Evolutionary conservation across 306 rosid genomes (phyloP), one percentile per base, ranked within the genome.

Genomic region (Sechiopsis laciniata): DNA sequence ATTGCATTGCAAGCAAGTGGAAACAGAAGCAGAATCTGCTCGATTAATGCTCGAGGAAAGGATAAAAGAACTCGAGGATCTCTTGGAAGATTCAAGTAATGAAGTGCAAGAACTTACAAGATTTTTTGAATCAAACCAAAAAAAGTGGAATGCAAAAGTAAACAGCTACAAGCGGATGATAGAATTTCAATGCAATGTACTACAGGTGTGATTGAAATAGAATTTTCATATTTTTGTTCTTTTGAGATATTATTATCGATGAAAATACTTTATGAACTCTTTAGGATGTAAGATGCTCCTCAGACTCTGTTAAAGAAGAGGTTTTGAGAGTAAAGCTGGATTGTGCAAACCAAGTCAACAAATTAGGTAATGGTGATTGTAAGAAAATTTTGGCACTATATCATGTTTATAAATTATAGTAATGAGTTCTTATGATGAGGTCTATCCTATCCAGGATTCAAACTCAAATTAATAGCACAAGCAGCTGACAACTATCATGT

Each of bases 281-380:
- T 55, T 84, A 95, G 97, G 80, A 81, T 63, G 42, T n/a, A 78
- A 88, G 83, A 60, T 32, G 75, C 66, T 83, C 91, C n/a, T 89
- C 91, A 42, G 82, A 82, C 69, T 84, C 91, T 59, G 86, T 89
- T 61, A 85, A 86, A 83, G 85, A 86, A 79, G 96, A 87, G 45
- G 71, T 85, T 77, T 1, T 79, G 79, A 83, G 79, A 69, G 88
- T 80, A 59, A 77, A 81, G 75, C 72, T 4, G 40, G 77, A 76
- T 76, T 94, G 84, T 63, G n/a, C 78, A 2, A 84, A 83, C n/a
- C 92, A 91, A 74, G 82, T 85, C 63, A 72, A 77, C 52, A 84
- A 57, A 11, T 77, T 94, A 79, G 97, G 97, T 94, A 75, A 2
- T 78, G 29, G 71, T 77, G 74, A 42, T 66, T 16, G 51, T 69